phyloP scores from a whole-genome alignment of 441 rosid species.

The Arabidopsis lyrata region DNA sequence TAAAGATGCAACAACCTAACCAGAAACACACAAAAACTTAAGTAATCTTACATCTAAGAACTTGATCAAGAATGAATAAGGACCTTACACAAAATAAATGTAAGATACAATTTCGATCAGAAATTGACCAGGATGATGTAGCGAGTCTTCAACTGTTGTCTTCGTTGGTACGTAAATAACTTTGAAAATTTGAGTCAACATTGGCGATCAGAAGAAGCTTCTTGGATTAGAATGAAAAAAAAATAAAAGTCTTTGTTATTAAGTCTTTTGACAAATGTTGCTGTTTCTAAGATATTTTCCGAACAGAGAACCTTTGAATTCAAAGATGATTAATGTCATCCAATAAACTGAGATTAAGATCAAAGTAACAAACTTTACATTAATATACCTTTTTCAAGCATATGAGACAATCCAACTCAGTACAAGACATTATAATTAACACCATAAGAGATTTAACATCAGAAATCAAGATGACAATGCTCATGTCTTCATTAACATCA shows the following conservation, averaged over 20 bases:
- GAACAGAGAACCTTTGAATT: too few relatives aligned
- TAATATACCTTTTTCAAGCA: too few relatives aligned
- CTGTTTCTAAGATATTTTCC: neutral
- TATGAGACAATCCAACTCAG: too few relatives aligned
- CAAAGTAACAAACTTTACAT: too few relatives aligned
- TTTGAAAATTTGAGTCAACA: constrained; percentile 21
- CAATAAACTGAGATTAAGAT: too few relatives aligned
- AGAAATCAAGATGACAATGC: neutral
- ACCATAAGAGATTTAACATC: too few relatives aligned
- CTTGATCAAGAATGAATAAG: constrained; percentile 10
- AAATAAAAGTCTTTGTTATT: constrained; percentile 10
- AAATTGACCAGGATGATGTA: neutral
- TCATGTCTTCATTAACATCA: neutral
- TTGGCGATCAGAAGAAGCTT: constrained; percentile 22
- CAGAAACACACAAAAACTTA: neutral
- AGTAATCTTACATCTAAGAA: neutral
- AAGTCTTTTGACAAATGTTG: neutral
- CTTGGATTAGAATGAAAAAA: neutral
- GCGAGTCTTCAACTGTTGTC: constrained; percentile 14
- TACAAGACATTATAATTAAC: too few relatives aligned
- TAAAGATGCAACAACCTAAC: constrained; percentile 7
- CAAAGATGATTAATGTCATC: too few relatives aligned
- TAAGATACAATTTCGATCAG: neutral
- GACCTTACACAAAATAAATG: neutral
- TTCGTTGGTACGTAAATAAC: constrained; percentile 22